Conservation (phyloP, 805 yeast species). For the Candida verbasci region DNA sequence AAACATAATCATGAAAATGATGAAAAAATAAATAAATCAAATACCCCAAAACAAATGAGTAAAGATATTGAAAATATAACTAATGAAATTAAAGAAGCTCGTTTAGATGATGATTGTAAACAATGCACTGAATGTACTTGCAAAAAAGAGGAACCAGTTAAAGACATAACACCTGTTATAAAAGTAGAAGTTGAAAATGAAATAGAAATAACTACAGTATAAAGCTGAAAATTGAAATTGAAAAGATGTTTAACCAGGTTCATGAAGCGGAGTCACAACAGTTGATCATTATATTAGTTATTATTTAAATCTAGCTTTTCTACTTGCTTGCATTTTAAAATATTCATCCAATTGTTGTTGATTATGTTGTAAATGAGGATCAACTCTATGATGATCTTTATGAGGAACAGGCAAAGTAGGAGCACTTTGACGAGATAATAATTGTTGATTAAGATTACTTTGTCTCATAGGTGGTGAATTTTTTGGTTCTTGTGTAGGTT, state of each 20-base stretch:
- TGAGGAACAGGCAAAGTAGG: conserved; percentile 2
- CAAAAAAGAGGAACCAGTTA: not conserved
- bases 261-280: too few relatives aligned
- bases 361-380: conserved; percentile 1
- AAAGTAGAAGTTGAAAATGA: conserved; percentile 8
- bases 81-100: too few relatives aligned
- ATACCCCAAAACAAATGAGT: not conserved
- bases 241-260: too few relatives aligned
- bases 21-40: conserved; percentile 6
- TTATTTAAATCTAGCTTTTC: too few relatives aligned
- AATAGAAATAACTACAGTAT: conserved; percentile 9
- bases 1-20: conserved; percentile 22
- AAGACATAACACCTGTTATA: conserved; percentile 3
- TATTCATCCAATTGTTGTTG: conserved; percentile 5
- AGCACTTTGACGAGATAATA: too few relatives aligned
- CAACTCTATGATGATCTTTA: not conserved
- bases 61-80: conserved; percentile 4
- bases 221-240: not conserved
- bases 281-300: not conserved
- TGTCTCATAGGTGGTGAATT: too few relatives aligned
- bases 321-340: too few relatives aligned
- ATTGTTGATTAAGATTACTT: too few relatives aligned
- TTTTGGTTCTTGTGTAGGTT: too few relatives aligned
- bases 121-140: conserved; percentile 4
- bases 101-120: not conserved